Evolutionary conservation across 169 alveolate genomes (phyloP).

Genomic region (Plasmodium falciparum): DNA sequence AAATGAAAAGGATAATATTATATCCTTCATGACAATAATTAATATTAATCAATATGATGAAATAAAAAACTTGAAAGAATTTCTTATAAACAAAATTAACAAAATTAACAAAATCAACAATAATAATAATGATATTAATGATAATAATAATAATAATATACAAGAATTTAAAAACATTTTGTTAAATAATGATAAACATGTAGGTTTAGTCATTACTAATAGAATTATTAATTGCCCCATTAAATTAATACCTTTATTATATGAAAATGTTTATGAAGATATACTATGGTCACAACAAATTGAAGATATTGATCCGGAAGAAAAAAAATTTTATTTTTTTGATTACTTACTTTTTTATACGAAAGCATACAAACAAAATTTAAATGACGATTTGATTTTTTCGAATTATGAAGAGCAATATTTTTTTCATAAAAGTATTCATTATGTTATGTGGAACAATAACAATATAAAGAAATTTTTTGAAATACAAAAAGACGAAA

Average conservation of each 20-base stretch:
- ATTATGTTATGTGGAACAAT: conserved; percentile 48
- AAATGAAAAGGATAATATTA: conserved; percentile 24
- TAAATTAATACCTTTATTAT: conserved; percentile 33
- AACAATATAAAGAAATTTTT: conserved; percentile 57
- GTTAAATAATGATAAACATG: neutral
- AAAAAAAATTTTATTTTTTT: conserved; percentile 50
- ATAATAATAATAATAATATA: neutral
- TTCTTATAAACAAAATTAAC: conserved; percentile 31
- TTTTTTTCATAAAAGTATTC: conserved; percentile 38
- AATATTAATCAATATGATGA: conserved; percentile 69
- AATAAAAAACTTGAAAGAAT: conserved; percentile 32
- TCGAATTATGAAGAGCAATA: conserved; percentile 57
- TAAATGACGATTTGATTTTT: conserved; percentile 39
- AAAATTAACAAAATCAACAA: neutral
- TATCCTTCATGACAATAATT: conserved; percentile 44
- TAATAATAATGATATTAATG: no score
- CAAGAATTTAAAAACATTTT: conserved; percentile 1
- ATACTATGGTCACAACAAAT: conserved; percentile 51
- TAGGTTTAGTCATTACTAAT: conserved; percentile 33
- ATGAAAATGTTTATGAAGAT: conserved; percentile 55
- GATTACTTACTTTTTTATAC: conserved; percentile 62
- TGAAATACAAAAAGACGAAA: conserved; percentile 19
- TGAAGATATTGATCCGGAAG: conserved; percentile 36
- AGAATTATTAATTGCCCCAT: conserved; percentile 68
- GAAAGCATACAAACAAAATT: conserved; percentile 27